phyloP scores from a whole-genome alignment of 306 rosid genomes.

The Lathyrus oleraceus region DNA sequence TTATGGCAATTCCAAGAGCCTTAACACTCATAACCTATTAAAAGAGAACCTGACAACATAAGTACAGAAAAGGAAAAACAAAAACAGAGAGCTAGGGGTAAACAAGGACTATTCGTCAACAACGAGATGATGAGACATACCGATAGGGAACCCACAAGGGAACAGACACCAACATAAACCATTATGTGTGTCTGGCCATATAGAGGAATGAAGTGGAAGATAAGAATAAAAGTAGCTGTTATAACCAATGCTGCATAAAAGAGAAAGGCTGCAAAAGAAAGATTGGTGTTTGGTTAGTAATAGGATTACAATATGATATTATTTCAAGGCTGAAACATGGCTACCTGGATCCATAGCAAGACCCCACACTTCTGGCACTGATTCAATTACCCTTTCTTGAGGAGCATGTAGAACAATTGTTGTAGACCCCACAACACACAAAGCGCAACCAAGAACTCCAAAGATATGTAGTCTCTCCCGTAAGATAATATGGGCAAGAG shows the following conservation, averaged over 20 bases:
- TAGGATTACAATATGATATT: conserved; percentile 4
- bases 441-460: conserved; percentile 91
- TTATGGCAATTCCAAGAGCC: conserved; percentile 97
- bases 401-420: conserved; percentile 98
- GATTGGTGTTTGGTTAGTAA: conserved; percentile 28
- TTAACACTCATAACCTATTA: conserved; percentile 98
- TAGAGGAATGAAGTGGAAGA: conserved; percentile 79
- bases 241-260: conserved; percentile 78
- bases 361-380: conserved; percentile 94
- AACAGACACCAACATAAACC: conserved; percentile 98
- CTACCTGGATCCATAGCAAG: conserved; percentile 99
- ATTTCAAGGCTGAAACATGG: conserved; percentile 21
- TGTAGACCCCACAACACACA: conserved; percentile 98
- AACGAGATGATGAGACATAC: conserved; percentile 52
- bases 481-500: conserved; percentile 90
- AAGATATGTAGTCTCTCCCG: conserved; percentile 88
- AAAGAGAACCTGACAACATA: conserved; percentile 35
- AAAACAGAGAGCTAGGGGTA: conserved; percentile 28
- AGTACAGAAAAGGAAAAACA: conserved; percentile 22
- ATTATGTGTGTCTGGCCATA: conserved; percentile 98
- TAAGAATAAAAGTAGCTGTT: conserved; percentile 71
- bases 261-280: conserved; percentile 76
- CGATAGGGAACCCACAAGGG: conserved; percentile 97
- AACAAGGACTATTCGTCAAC: conserved; percentile 17
- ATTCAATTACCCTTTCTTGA: conserved; percentile 85